A percentile compares a stretch with the other conserved stretches of the same genome.
Conservation (phyloP, 495 filamentous ascomycete species). For the Aspergillus ostianus region DNA sequence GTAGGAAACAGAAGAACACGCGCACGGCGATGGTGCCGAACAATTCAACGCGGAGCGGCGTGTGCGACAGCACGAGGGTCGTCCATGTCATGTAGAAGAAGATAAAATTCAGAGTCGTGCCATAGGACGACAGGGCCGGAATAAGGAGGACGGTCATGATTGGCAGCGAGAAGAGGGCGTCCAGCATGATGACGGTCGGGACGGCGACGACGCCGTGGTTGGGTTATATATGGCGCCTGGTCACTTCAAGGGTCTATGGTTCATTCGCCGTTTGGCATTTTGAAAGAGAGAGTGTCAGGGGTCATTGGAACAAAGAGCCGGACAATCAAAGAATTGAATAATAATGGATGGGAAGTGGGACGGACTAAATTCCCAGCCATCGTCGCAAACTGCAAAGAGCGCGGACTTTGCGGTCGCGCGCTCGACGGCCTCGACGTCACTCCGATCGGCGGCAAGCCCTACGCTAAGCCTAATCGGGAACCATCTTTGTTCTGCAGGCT, state of each 20-base stretch:
- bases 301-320: background rate
- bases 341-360: background rate
- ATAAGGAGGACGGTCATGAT: constrained; percentile 63
- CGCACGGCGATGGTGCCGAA: constrained; percentile 65
- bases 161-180: constrained; percentile 68
- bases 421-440: background rate
- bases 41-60: constrained; percentile 73
- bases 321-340: background rate
- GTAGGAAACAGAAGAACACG: constrained; percentile 69
- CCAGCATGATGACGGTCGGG: constrained; percentile 18
- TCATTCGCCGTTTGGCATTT: background rate
- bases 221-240: background rate
- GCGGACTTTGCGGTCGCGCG: background rate
- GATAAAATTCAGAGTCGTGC: constrained; percentile 76
- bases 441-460: background rate
- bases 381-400: background rate
- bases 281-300: background rate
- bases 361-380: background rate
- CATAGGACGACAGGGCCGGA: constrained; percentile 57
- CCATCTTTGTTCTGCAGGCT: background rate
- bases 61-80: constrained; percentile 74
- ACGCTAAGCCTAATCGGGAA: background rate
- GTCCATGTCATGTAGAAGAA: constrained; percentile 93
- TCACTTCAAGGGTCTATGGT: background rate
- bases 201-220: background rate